Base-by-base conservation (phyloP, 2,329 filamentous ascomycete genomes). In the Neofusicoccum ribis region DNA sequence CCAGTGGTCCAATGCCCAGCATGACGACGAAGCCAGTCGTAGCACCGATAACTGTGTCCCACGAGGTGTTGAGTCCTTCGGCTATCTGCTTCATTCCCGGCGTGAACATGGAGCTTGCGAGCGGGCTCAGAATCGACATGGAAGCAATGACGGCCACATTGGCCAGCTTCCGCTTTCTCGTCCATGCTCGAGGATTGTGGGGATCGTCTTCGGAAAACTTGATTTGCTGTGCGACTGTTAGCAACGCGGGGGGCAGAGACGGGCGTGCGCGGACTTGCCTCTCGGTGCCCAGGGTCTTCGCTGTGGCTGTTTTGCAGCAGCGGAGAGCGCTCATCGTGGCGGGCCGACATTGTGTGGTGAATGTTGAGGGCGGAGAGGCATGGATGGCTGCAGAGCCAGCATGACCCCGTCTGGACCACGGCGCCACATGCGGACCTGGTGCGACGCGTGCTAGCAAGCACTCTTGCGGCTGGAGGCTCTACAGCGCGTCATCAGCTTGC, bases 1-100 rank as follows among this genome's bases (percentile, higher is more conserved):
- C 70, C 6, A 84, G 72, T 9, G 81, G 81, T 0, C 81, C 81
- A 4, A 83, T 70, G 8, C 82, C 82, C 1, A 84, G 73, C 75
- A 81, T 80, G 51, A 84, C 75, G 4, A 84, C 80, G 65, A 83
- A 84, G 11, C 80, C 81, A 0, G 82, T 84, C 4, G 81, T 84
- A 20, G 81, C 81, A 5, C 77, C 81, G 47, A 84, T 81, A 23
- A 84, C 81, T 9, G 72, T 73, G 12, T 78, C 75, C 2, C 73
- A 72, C 5, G 71, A 72, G 0, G 80, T 81, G 47, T 80, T 65
- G 17, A 85, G 74, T 34, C 80, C 79, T 51, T 80, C 72, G 2
- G 82, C 82, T 49, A 84, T 84, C 65, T 84, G 79, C 9, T 75
- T 71, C 61, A 84, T 84, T 1, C 81, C 82, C 0, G 82, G 82